Evolutionary conservation across 495 filamentous ascomycete genomes (phyloP).

Genomic region (Cercophora scortea): DNA sequence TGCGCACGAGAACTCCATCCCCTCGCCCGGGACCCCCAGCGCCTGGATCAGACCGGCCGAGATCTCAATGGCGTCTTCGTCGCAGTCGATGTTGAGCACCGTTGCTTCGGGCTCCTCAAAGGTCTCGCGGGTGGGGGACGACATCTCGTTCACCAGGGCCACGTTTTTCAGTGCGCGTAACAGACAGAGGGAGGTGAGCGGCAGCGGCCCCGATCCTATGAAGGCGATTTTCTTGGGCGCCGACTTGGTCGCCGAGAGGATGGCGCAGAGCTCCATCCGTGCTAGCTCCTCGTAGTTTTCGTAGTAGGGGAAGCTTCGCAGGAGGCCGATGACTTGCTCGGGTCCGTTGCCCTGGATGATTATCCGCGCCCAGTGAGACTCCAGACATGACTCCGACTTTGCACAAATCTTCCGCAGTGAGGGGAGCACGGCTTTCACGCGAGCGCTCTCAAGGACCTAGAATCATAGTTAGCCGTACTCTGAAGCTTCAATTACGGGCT

Average conservation of each 20-base stretch:
- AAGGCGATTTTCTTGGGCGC: conserved; percentile 17
- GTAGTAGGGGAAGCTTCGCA: conserved; percentile 22
- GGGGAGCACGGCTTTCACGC: conserved; percentile 10
- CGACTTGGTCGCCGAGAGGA: conserved; percentile 11
- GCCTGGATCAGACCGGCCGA: conserved; percentile 9
- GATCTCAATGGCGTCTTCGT: conserved; percentile 10
- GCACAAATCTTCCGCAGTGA: conserved; percentile 20
- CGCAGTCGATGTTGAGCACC: conserved; percentile 19
- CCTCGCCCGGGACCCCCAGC: conserved; percentile 9
- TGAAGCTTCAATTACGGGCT: background rate
- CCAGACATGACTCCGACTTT: conserved; percentile 16
- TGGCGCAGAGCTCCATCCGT: conserved; percentile 19
- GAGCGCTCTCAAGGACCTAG: conserved; percentile 13
- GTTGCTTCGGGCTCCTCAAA: background rate
- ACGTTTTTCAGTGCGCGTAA: conserved; percentile 9
- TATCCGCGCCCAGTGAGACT: conserved; percentile 16
- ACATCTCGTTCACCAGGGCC: background rate
- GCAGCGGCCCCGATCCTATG: conserved; percentile 24
- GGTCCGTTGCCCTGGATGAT: conserved; percentile 4
- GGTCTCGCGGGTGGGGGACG: background rate
- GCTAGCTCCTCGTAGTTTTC: conserved; percentile 24
- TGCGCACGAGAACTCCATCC: conserved; percentile 24
- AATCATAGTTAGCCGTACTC: background rate
- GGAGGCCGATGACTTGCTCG: conserved; percentile 7
- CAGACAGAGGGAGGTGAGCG: conserved; percentile 21